A percentile compares a stretch with the other conserved stretches of the same genome.
phyloP scores from a whole-genome alignment of 495 filamentous ascomycete genomes.

The Pseudotulostoma volvatum region DNA sequence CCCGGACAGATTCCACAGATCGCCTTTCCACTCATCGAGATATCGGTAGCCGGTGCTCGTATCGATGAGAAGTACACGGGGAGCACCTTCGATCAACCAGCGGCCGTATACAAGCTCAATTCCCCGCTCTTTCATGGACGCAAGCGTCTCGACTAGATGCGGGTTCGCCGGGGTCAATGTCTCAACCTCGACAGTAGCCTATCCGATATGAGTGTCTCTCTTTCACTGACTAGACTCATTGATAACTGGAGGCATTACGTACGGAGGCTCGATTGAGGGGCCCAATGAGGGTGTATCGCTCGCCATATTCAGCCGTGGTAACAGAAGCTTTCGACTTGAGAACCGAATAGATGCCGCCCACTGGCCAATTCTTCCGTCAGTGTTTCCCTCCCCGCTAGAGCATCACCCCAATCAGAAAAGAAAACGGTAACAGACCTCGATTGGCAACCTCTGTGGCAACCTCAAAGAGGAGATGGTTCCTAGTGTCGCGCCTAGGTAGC shows the following conservation, averaged over 20 bases:
- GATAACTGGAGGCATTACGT: slow-evolving; percentile 15
- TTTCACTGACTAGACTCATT: too few relatives aligned
- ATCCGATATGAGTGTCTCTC: too few relatives aligned
- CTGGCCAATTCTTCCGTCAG: too few relatives aligned
- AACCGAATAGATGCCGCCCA: slow-evolving; percentile 97
- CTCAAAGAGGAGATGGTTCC: slow-evolving; percentile 80
- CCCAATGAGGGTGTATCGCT: slow-evolving; percentile 88
- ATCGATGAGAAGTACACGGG: slow-evolving; percentile 84
- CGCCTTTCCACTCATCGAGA: slow-evolving; percentile 92
- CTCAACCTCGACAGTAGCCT: slow-evolving; percentile 95
- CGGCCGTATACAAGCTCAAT: slow-evolving; percentile 84
- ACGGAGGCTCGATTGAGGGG: slow-evolving; percentile 83
- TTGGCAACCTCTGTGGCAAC: slow-evolving; percentile 94
- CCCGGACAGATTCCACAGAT: slow-evolving; percentile 83
- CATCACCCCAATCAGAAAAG: too few relatives aligned
- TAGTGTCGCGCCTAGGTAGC: slow-evolving; percentile 44
- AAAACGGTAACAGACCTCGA: too few relatives aligned
- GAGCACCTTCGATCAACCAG: slow-evolving; percentile 95
- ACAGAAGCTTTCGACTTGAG: slow-evolving; percentile 98
- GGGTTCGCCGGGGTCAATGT: slow-evolving; percentile 70
- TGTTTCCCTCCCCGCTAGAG: too few relatives aligned
- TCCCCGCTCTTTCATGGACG: slow-evolving; percentile 77
- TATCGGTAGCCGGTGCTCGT: slow-evolving; percentile 82
- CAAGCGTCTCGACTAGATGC: slow-evolving; percentile 63
- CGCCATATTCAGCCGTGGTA: slow-evolving; percentile 95